Base-by-base conservation (phyloP, 2,329 filamentous ascomycete genomes). In the Plenodomus lindquistii region DNA sequence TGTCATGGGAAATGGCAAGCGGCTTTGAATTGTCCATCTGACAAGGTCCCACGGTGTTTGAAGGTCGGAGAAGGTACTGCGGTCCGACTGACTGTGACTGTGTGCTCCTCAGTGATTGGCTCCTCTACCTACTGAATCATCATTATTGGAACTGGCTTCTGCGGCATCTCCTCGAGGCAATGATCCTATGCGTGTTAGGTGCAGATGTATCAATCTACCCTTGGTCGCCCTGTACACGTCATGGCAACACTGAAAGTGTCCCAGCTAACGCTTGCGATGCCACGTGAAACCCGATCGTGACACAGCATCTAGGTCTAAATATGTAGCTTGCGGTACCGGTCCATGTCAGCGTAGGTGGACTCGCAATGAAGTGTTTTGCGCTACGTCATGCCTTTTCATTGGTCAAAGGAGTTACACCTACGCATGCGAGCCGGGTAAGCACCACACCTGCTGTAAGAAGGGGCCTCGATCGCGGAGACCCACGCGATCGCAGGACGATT, bases 391-490 rank as follows among this genome's bases (percentile, higher is more conserved):
- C 9, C 11, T 15, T 31, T 4, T 31, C 27, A 31, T 31, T 31
- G 27, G 27, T 31, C 27, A 13, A 8, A 11, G 10, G 27, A 13
- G 27, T 31, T 31, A 31, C 27, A 31, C 27, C 27, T 31, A 13
- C 27, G 27, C 11, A 8, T 7, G 22, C 6, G 22, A 5, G 11
- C 6, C 22, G 27, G 27, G 11, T 31, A 15, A 31, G 27, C 27
- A 31, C 6, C 27, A 13, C 6, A 24, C 22, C 22, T 10, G 10
- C 22, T 15, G 11, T 13, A 31, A 31, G 27, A 31, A 31, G 27
- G 10, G 27, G 27, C 15, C 48, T 48, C 31, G 24, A 48, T 51
- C 41, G 38, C 24, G 15, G 24, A 20, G 22, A 45, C 29, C 42
- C 22, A 38, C 18, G 34, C 44, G 31, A 50, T 51, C 44, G 40